Evolutionary conservation across 2,329 filamentous ascomycete species (phyloP).

Genomic region (Cladosporium halotolerans): DNA sequence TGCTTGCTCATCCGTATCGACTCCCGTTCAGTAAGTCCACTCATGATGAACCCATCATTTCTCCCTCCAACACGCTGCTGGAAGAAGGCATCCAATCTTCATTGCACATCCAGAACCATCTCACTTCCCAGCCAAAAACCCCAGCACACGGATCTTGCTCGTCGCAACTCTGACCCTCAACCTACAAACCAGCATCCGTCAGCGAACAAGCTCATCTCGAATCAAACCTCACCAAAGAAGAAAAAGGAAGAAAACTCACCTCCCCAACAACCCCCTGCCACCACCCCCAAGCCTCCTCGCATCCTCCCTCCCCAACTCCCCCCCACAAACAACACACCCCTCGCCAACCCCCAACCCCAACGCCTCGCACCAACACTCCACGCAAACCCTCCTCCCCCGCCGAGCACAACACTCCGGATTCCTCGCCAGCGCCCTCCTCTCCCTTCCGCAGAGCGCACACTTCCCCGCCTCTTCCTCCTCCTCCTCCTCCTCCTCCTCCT

Average conservation of each 20-base stretch:
- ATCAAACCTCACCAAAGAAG: background rate
- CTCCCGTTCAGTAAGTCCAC: no score
- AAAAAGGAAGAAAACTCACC: background rate
- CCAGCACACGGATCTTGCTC: background rate
- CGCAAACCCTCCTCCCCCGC: background rate
- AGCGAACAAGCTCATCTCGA: background rate
- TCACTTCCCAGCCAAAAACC: background rate
- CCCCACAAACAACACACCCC: slow-evolving; percentile 2
- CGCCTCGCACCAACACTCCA: background rate
- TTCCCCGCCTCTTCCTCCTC: no score
- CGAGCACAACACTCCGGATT: slow-evolving; percentile 2
- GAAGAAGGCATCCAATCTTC: no score
- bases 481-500: no score
- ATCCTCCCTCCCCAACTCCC: slow-evolving; percentile 1
- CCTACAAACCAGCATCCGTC: background rate
- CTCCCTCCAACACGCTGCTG: no score
- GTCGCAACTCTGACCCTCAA: background rate
- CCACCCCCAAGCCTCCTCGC: slow-evolving; percentile 3
- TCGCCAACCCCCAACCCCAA: background rate
- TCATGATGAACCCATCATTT: no score
- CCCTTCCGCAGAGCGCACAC: no score
- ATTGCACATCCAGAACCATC: no score
- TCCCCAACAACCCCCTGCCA: background rate
- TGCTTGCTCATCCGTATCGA: no score
- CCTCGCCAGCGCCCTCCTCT: background rate